phyloP scores from a whole-genome alignment of 371 early-diverging fungal species.

The Mucor mucedo region DNA sequence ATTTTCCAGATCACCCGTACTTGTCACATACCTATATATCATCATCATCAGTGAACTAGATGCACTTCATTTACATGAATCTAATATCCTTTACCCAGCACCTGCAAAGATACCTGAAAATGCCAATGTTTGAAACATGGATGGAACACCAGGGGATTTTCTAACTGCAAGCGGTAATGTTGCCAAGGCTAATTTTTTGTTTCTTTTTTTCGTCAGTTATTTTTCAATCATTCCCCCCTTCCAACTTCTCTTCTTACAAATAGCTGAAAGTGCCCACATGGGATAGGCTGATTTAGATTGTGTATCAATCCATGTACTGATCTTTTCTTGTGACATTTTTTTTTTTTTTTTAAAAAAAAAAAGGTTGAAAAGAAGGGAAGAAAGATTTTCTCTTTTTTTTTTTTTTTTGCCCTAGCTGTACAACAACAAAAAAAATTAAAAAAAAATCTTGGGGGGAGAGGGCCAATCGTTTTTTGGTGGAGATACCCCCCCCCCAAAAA shows the following conservation, averaged over 20 bases:
- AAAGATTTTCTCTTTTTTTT: not conserved
- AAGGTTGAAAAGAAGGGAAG: slow-evolving; percentile 4
- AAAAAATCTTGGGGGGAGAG: no score
- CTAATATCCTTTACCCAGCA: slow-evolving; percentile 43
- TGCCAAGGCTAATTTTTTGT: slow-evolving; percentile 35
- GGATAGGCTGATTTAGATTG: slow-evolving; percentile 47
- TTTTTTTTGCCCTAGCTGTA: no score
- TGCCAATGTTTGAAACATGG: slow-evolving; percentile 43
- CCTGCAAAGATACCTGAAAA: slow-evolving; percentile 53
- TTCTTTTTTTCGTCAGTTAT: not conserved
- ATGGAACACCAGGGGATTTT: slow-evolving; percentile 48
- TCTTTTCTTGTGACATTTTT: slow-evolving; percentile 24
- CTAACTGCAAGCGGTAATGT: slow-evolving; percentile 40
- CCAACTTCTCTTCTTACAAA: slow-evolving; percentile 29
- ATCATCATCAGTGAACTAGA: not conserved
- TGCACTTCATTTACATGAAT: no score
- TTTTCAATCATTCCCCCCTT: not conserved
- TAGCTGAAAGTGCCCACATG: slow-evolving; percentile 49
- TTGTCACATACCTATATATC: slow-evolving; percentile 41
- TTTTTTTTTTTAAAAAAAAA: no score
- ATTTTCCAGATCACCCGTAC: slow-evolving; percentile 53
- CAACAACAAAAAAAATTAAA: no score
- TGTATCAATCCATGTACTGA: slow-evolving; percentile 41
- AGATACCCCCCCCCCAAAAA: no score
- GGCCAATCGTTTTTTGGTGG: no score